Evolutionary conservation across 768 basidiomycete species (phyloP).

Genomic region (Leccinum imitatum): DNA sequence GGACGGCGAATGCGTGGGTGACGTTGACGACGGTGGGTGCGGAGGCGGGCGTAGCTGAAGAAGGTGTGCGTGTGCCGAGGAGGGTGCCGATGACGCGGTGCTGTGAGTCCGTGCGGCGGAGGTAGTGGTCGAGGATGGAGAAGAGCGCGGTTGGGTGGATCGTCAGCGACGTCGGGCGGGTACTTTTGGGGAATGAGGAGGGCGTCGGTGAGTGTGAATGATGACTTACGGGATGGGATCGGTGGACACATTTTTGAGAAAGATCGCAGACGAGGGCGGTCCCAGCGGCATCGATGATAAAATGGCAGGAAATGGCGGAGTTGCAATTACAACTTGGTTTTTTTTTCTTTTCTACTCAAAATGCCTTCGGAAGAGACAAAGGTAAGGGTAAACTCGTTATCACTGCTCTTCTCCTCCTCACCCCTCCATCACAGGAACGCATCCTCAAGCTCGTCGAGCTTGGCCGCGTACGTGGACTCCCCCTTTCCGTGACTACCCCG

Average conservation of each 20-base stretch:
- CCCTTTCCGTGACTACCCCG: not conserved
- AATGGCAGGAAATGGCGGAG: constrained; percentile 23
- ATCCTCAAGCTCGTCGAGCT: constrained; percentile 79
- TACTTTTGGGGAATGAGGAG: constrained; percentile 40
- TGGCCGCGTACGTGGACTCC: constrained; percentile 63
- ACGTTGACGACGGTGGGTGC: constrained; percentile 54
- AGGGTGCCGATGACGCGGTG: constrained; percentile 94
- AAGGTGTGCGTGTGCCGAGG: constrained; percentile 69
- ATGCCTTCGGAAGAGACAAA: constrained; percentile 95
- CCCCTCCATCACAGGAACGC: constrained; percentile 51
- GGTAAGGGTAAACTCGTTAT: constrained; percentile 40
- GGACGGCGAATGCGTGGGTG: constrained; percentile 83
- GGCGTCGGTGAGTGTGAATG: not conserved
- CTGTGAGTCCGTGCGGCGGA: constrained; percentile 78
- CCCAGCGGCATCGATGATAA: constrained; percentile 41
- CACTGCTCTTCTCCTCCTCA: not conserved
- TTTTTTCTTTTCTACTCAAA: constrained; percentile 10
- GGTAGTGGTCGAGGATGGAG: constrained; percentile 95
- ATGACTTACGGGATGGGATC: constrained; percentile 36
- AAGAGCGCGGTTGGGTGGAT: constrained; percentile 93
- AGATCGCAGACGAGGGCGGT: constrained; percentile 46
- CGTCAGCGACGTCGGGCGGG: constrained; percentile 69
- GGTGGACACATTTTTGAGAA: constrained; percentile 36
- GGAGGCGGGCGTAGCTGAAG: constrained; percentile 29
- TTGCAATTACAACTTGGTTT: constrained; percentile 26